Conservation (phyloP, 176 grass and related monocot species). For the Alopecurus myosuroides region DNA sequence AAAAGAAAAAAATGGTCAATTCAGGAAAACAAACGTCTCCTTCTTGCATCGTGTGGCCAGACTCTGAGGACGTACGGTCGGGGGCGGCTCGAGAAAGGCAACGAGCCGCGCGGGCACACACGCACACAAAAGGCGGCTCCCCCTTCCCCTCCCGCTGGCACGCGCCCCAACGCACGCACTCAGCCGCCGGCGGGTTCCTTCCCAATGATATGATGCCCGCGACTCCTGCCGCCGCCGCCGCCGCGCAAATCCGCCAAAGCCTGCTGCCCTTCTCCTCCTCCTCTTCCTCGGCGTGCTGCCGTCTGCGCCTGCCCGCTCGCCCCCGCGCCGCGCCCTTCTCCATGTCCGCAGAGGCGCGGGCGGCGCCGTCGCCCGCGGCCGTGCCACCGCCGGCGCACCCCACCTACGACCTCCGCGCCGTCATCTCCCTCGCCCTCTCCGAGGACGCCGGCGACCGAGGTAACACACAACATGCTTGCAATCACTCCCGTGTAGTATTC, state of each 20-base stretch:
- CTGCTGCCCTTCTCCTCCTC: constrained; percentile 5
- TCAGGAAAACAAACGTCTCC: too few species aligned
- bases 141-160: not conserved
- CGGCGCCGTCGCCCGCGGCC: constrained; percentile 11
- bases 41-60: too few species aligned
- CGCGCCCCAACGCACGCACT: not conserved
- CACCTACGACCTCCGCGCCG: constrained; percentile 77
- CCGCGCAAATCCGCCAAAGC: not conserved
- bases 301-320: constrained; percentile 7
- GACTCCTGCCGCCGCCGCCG: constrained; percentile 2
- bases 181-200: not conserved
- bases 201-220: constrained; percentile 18
- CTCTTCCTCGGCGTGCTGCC: not conserved
- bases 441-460: constrained; percentile 94
- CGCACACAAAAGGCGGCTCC: not conserved
- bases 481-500: too few species aligned
- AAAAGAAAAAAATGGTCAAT: too few species aligned
- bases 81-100: not conserved
- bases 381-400: constrained; percentile 77
- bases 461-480: not conserved
- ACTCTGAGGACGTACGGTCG: not conserved
- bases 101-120: not conserved
- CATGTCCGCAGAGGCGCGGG: constrained; percentile 21
- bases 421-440: constrained; percentile 87
- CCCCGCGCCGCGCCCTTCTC: not conserved